Conservation (phyloP, 2,329 filamentous ascomycete species). For the Neocatenulostroma microsporum region DNA sequence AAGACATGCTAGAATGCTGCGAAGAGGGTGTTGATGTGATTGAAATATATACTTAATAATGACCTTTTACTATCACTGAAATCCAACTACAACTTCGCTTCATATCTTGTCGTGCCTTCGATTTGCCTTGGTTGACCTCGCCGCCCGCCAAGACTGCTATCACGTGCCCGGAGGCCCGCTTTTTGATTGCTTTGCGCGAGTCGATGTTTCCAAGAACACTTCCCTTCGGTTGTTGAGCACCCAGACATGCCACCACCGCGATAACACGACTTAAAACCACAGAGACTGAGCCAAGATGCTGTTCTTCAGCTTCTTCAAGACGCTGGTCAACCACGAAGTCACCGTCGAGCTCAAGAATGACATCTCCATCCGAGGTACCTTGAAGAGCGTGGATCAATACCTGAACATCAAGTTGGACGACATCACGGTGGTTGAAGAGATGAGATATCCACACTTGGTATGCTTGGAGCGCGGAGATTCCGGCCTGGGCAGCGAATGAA, state of each 20-base stretch:
- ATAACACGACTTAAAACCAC: slow-evolving; percentile 6
- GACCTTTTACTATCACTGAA: slow-evolving; percentile 2
- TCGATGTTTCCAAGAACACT: too few relatives aligned
- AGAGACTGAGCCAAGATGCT: slow-evolving; percentile 19
- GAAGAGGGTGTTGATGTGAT: slow-evolving; percentile 4
- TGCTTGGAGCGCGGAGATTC: slow-evolving; percentile 18
- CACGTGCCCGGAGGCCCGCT: too few relatives aligned
- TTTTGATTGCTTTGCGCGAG: too few relatives aligned
- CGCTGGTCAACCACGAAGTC: slow-evolving; percentile 92
- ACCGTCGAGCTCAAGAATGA: slow-evolving; percentile 99
- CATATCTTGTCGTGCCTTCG: too few relatives aligned
- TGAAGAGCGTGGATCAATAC: slow-evolving; percentile 98
- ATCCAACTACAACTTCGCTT: slow-evolving; percentile 3
- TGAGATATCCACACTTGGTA: slow-evolving; percentile 90
- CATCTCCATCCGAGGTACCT: slow-evolving; percentile 87
- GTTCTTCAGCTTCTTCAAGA: slow-evolving; percentile 69
- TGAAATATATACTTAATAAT: slow-evolving; percentile 1
- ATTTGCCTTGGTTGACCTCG: too few relatives aligned
- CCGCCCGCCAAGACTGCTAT: too few relatives aligned
- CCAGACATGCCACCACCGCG: slow-evolving; percentile 4
- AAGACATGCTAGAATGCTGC: slow-evolving; percentile 32
- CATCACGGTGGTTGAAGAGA: slow-evolving; percentile 82
- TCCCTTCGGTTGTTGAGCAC: too few relatives aligned
- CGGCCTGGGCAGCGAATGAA: too few relatives aligned
- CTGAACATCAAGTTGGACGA: slow-evolving; percentile 99